Conservation (phyloP, 495 filamentous ascomycete species). For the Amniculicola lignicola region DNA sequence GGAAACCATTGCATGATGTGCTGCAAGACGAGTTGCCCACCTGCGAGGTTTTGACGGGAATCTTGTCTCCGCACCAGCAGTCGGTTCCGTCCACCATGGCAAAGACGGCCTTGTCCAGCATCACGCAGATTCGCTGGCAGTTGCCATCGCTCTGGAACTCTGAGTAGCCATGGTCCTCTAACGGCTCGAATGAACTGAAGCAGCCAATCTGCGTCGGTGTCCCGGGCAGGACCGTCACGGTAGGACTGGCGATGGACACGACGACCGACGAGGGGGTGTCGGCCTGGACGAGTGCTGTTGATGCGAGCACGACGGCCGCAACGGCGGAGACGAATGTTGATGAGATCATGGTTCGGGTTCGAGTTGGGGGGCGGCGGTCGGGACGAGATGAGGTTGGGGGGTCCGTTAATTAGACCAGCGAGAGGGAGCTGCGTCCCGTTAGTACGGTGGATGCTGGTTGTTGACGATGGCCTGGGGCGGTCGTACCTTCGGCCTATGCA, state of each 20-base stretch:
- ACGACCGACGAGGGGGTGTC: neutral
- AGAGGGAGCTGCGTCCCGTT: slow-evolving; percentile 6
- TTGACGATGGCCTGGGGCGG: too few species aligned
- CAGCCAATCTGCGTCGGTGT: slow-evolving; percentile 43
- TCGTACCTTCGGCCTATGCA: slow-evolving; percentile 28
- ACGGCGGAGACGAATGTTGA: slow-evolving; percentile 19
- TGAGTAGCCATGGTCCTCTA: slow-evolving; percentile 39
- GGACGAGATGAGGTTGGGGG: neutral
- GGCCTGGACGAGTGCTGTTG: slow-evolving; percentile 16
- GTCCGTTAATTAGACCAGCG: slow-evolving; percentile 14
- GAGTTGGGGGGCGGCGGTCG: neutral
- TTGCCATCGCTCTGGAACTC: slow-evolving; percentile 43
- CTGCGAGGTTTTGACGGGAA: slow-evolving; percentile 51
- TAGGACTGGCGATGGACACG: slow-evolving; percentile 24
- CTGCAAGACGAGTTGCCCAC: slow-evolving; percentile 54
- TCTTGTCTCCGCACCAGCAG: slow-evolving; percentile 62
- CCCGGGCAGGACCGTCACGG: slow-evolving; percentile 10
- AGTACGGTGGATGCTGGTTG: slow-evolving; percentile 1
- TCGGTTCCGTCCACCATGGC: slow-evolving; percentile 44
- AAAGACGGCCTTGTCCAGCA: slow-evolving; percentile 38
- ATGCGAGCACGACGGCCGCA: slow-evolving; percentile 21
- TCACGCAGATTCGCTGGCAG: slow-evolving; percentile 44
- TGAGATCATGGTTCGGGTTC: slow-evolving; percentile 29
- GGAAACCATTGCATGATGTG: slow-evolving; percentile 55
- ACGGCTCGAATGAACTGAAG: slow-evolving; percentile 40